Evolutionary conservation across 305 asterid genomes (phyloP).

Genomic region (Fraxinus floribunda): DNA sequence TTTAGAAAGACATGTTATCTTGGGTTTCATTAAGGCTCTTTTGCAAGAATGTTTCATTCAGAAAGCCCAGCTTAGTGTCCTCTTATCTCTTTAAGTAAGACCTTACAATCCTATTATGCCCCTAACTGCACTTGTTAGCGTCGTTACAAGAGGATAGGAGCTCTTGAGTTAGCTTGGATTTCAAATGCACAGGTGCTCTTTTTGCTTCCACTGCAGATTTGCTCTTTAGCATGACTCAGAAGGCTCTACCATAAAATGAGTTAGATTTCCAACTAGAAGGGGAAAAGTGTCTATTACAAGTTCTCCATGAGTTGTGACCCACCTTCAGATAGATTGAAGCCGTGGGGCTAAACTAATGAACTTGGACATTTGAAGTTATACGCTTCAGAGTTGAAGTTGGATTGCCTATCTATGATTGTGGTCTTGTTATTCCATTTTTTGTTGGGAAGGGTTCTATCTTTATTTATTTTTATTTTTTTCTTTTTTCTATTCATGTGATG

Average conservation of each 20-base stretch:
- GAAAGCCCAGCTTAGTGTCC: not conserved
- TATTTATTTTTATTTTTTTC: too few relatives aligned
- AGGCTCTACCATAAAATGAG: not conserved
- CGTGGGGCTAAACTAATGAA: not conserved
- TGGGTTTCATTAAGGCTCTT: not conserved
- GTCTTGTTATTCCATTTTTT: not conserved
- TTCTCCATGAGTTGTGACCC: not conserved
- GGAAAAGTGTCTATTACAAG: not conserved
- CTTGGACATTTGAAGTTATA: not conserved
- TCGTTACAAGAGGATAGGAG: not conserved
- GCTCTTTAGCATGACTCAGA: not conserved
- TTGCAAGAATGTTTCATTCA: not conserved
- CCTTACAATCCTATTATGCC: not conserved
- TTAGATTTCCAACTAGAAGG: not conserved
- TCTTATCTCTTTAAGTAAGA: not conserved
- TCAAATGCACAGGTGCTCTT: not conserved
- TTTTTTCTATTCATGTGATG: not conserved
- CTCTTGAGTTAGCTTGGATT: not conserved
- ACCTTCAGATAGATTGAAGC: not conserved
- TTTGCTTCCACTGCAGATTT: not conserved
- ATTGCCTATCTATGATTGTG: not conserved
- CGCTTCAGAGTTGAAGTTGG: not conserved
- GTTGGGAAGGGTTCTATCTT: not conserved
- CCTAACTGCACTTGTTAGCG: not conserved
- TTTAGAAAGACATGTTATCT: not conserved